Evolutionary conservation across 805 yeast species (phyloP), one percentile per base, ranked within the genome.

Genomic region (Starmera amethionina): DNA sequence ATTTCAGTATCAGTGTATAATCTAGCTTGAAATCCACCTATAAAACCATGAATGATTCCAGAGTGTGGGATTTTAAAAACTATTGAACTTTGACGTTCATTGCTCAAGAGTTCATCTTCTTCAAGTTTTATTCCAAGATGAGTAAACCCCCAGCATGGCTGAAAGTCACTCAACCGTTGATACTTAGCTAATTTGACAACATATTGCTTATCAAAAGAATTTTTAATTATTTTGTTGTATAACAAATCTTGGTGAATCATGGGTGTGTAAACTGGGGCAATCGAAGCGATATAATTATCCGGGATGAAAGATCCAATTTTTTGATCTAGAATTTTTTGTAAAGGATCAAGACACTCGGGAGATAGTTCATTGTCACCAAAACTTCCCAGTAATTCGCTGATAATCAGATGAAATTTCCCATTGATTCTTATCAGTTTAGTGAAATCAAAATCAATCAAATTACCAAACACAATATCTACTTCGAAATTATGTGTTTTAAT

Each of bases 291-390:
- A 52, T 82, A 78, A 6, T 69, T 63, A 39, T 68, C 62, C 11
- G 90, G 90, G 31, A 82, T 80, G 60, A 73, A 78, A 16, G 76
- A 58, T 3, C 85, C 82, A 30, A 56, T 42, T 10, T 48, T 42
- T 8, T 56, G 58, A 18, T 60, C 40, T 58, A 72, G 48, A 58
- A 74, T 48, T 37, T 51, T 46, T 39, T 72, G 70, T 14, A 68
- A 51, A 1, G 69, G 61, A 35, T 63, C 64, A 3, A 86, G 57
- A 42, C 93, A 79, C 56, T 89, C 97, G 0, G 97, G 97, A 8
- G 85, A 72, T 14, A 86, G 66, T 55, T 89, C 97, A 58, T 89
- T 90, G 57, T 94, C 90, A 4, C 95, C 97, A 62, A 90, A 83
- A 13, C 95, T 84, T 6, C 97, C 97, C 25, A 89, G 59, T 8